Evolutionary conservation across 2,329 filamentous ascomycete genomes (phyloP).

Genomic region (Endoconidiophora polonica): DNA sequence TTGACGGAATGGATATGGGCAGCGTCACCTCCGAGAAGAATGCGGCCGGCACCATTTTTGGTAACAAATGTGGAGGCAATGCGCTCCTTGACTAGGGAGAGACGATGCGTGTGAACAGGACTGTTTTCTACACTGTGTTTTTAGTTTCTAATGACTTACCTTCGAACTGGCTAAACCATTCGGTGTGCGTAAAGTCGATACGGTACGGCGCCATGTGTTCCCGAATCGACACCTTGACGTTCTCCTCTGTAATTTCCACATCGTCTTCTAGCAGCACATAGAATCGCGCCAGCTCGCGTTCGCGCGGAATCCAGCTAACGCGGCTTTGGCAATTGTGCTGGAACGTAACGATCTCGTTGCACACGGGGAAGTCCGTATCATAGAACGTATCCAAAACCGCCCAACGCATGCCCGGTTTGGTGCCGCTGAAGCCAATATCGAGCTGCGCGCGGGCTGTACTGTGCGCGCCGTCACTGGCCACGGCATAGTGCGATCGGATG

Average conservation of each 20-base stretch:
- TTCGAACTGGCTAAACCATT: slow-evolving; percentile 34
- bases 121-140: not conserved
- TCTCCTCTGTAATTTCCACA: slow-evolving; percentile 23
- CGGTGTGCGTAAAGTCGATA: slow-evolving; percentile 26
- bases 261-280: slow-evolving; percentile 31
- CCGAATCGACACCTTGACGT: slow-evolving; percentile 19
- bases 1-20: slow-evolving; percentile 40
- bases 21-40: slow-evolving; percentile 38
- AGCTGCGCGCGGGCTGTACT: slow-evolving; percentile 28
- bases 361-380: slow-evolving; percentile 30
- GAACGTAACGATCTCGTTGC: slow-evolving; percentile 31
- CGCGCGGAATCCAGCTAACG: slow-evolving; percentile 32
- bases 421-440: slow-evolving; percentile 26
- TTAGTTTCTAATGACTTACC: slow-evolving; percentile 18
- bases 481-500: slow-evolving; percentile 25
- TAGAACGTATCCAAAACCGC: slow-evolving; percentile 31
- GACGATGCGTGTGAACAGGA: slow-evolving; percentile 1
- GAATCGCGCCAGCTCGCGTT: slow-evolving; percentile 23
- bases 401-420: slow-evolving; percentile 34
- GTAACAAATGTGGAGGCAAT: slow-evolving; percentile 23
- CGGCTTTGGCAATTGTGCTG: slow-evolving; percentile 28
- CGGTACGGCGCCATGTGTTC: slow-evolving; percentile 27
- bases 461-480: slow-evolving; percentile 36
- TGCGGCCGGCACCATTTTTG: slow-evolving; percentile 21
- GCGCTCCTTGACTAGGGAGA: slow-evolving; percentile 23